Conservation (phyloP, 768 basidiomycete genomes). For the Trametes gibbosa region DNA sequence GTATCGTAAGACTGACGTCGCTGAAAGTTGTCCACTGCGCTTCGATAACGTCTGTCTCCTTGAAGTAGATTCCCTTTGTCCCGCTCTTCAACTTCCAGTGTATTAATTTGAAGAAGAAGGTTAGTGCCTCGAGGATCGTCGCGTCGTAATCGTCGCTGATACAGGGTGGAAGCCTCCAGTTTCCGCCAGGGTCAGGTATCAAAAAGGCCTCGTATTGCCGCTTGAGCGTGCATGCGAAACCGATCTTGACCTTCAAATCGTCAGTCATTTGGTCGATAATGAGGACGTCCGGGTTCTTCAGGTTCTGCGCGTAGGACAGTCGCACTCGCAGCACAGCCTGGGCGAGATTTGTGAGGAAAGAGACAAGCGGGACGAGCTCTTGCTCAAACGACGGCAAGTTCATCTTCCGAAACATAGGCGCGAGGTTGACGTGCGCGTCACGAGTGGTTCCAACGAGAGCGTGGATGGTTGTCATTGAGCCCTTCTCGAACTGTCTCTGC, state of each 20-base stretch:
- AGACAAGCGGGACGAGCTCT: slow-evolving; percentile 86
- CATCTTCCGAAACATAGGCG: slow-evolving; percentile 76
- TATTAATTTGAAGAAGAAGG: slow-evolving; percentile 88
- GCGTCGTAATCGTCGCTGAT: slow-evolving; percentile 88
- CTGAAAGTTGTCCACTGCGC: slow-evolving; percentile 95
- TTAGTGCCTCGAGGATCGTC: slow-evolving; percentile 83
- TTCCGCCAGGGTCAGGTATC: slow-evolving; percentile 78
- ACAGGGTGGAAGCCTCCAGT: slow-evolving; percentile 88
- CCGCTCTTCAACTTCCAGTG: slow-evolving; percentile 96
- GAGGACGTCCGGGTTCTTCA: slow-evolving; percentile 84
- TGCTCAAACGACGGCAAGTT: slow-evolving; percentile 88
- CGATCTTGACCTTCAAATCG: slow-evolving; percentile 87
- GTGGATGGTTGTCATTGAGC: slow-evolving; percentile 84
- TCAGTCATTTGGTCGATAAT: slow-evolving; percentile 94
- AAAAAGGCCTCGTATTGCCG: slow-evolving; percentile 92
- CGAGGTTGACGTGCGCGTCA: slow-evolving; percentile 79
- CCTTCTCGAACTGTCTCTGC: slow-evolving; percentile 90
- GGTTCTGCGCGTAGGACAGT: slow-evolving; percentile 82
- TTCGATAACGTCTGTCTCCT: slow-evolving; percentile 97
- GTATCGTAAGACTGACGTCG: slow-evolving; percentile 84
- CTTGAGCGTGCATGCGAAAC: slow-evolving; percentile 92
- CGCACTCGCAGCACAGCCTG: slow-evolving; percentile 89
- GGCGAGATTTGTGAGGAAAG: slow-evolving; percentile 94
- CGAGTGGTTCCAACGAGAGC: slow-evolving; percentile 83
- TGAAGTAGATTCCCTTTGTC: slow-evolving; percentile 89